Base-by-base conservation (phyloP, 1,139 yeast species). In the Arxiozyma telluris region DNA sequence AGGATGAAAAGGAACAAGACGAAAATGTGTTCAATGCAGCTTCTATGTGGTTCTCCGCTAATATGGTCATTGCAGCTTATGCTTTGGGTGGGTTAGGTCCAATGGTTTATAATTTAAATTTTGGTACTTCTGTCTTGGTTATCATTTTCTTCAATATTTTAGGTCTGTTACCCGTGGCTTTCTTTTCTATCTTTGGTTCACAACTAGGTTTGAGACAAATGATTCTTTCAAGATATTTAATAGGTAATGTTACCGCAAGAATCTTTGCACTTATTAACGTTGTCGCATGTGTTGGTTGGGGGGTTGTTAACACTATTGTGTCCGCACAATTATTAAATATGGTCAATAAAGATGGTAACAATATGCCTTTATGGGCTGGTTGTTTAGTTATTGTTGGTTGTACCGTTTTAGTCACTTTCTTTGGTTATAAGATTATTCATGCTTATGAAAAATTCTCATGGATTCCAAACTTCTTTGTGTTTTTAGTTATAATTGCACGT, bases 261-360 rank as follows among this genome's bases (percentile, higher is more conserved):
- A 76, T 90, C 55, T 87, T 90, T 66, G 84, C 95, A 20, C 69
- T 84, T 46, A 76, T 90, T 65, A 90, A 90, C 68, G 80, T 84
- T 64, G 71, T 90, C 64, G 94, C 96, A n/a, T 88, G 96, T 78
- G 80, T 90, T 59, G 97, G 97, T 61, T 90, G 97, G 97, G 90
- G 95, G 71, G 88, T 96, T 20, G 94, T 89, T 49, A 91, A 90
- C 72, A 87, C 89, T 59, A 87, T 90, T 82, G 86, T 89, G 27
- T 83, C 94, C 41, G 96, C 96, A 27, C 95, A 88, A 69, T 76
- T 90, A 65, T 76, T 90, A 61, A 83, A 85, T 71, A 82, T 87
- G 68, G 84, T 89, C 59, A 87, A 88, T 71, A 58, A 75, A 50
- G 67, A 57, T 41, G 73, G 74, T 42, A 76, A 77, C 50, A 73